Percentiles rank a stretch among this genome's conserved stretches.
These are phyloP conservation scores for Pyropia yezoensis DNA, from an alignment of 23 red algal genomes.

Conservation along the genomic window DNA sequence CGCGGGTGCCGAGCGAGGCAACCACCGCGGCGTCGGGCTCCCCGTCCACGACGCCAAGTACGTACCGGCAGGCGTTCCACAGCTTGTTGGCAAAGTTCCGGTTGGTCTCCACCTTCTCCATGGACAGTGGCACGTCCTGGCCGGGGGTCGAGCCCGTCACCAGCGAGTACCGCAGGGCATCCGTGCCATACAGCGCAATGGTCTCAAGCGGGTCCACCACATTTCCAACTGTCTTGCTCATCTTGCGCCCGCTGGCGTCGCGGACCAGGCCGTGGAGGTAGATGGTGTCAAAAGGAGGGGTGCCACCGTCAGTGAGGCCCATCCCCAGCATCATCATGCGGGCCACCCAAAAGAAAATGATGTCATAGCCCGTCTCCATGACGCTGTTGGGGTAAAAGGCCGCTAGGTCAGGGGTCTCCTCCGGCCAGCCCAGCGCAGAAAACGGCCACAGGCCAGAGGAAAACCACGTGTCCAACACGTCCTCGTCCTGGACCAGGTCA, in stretches of 20 bases:
- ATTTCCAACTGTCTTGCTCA: slow-evolving; percentile 97
- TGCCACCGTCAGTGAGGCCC: slow-evolving; percentile 44
- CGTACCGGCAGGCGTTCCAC: slow-evolving; percentile 88
- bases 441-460: slow-evolving; percentile 99
- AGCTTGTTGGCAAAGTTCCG: slow-evolving; percentile 99
- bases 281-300: slow-evolving; percentile 70
- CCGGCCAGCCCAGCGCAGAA: slow-evolving; percentile 93
- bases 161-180: slow-evolving; percentile 88
- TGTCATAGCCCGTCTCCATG: slow-evolving; percentile 99
- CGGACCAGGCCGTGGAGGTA: slow-evolving; percentile 97
- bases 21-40: slow-evolving; percentile 40
- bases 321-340: slow-evolving; percentile 98
- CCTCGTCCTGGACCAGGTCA: slow-evolving; percentile 65
- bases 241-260: slow-evolving; percentile 82
- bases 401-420: slow-evolving; percentile 45
- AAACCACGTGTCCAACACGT: slow-evolving; percentile 99
- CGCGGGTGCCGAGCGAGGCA: slow-evolving; percentile 4
- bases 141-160: slow-evolving; percentile 82
- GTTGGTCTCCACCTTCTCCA: slow-evolving; percentile 72
- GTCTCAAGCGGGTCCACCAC: slow-evolving; percentile 93
- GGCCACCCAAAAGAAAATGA: slow-evolving; percentile 99
- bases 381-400: slow-evolving; percentile 74
- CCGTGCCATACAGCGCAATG: slow-evolving; percentile 84
- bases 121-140: slow-evolving; percentile 84
- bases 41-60: slow-evolving; percentile 49